phyloP scores from a whole-genome alignment of 805 yeast genomes.

The Metschnikowia matae region DNA sequence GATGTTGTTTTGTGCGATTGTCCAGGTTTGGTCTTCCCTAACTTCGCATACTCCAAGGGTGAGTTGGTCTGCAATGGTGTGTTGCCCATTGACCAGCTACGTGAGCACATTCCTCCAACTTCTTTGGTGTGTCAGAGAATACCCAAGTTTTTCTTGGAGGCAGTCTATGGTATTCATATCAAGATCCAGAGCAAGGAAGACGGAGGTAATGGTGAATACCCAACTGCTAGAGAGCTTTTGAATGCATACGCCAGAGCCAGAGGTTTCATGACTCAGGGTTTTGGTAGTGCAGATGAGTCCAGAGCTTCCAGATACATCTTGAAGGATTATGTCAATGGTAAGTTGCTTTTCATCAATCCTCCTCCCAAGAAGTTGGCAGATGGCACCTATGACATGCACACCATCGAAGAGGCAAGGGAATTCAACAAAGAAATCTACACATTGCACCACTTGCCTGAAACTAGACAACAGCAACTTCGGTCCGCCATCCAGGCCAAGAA shows the following conservation, averaged over 20 bases:
- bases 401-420: conserved; percentile 34
- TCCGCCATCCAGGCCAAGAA: conserved; percentile 59
- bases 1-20: conserved; percentile 91
- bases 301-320: conserved; percentile 89
- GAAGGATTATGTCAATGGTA: conserved; percentile 94
- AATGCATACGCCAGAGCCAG: conserved; percentile 94
- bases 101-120: conserved; percentile 88
- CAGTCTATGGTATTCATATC: conserved; percentile 88
- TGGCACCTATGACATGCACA: conserved; percentile 54
- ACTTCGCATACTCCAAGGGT: conserved; percentile 93
- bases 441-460: conserved; percentile 60
- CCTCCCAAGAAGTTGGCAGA: conserved; percentile 68
- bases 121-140: conserved; percentile 81
- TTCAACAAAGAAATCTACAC: conserved; percentile 78
- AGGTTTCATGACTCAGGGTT: conserved; percentile 96
- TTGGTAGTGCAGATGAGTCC: conserved; percentile 94
- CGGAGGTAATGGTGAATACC: conserved; percentile 78
- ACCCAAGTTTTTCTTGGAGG: conserved; percentile 86
- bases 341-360: conserved; percentile 76
- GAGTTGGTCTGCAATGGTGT: conserved; percentile 98
- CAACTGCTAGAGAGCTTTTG: conserved; percentile 84
- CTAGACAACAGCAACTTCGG: conserved; percentile 67
- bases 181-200: conserved; percentile 71
- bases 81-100: conserved; percentile 93
- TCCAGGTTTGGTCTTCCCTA: conserved; percentile 98